A percentile compares a stretch with the other conserved stretches of the same genome.
phyloP scores from a whole-genome alignment of 768 basidiomycete genomes.

The Rhizopogon salebrosus region DNA sequence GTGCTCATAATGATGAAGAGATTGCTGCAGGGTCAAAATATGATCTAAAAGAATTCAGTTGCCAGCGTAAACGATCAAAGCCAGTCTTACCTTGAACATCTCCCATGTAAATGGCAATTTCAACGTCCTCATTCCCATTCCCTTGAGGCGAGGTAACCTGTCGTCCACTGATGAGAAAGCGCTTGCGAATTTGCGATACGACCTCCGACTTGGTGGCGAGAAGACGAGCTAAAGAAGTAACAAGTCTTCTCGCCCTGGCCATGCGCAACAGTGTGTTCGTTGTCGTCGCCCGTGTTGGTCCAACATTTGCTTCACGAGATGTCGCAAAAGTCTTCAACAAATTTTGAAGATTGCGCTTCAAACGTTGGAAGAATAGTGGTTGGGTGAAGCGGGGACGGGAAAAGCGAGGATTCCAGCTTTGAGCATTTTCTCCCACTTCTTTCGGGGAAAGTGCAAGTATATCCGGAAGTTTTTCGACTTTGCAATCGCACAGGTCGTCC shows the following conservation, averaged over 20 bases:
- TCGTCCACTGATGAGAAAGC: slow-evolving; percentile 36
- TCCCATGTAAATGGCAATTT: slow-evolving; percentile 83
- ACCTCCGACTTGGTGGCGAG: slow-evolving; percentile 82
- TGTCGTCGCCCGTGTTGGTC: slow-evolving; percentile 33
- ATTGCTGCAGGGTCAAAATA: slow-evolving; percentile 80
- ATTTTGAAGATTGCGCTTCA: slow-evolving; percentile 27
- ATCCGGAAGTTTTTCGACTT: slow-evolving; percentile 1
- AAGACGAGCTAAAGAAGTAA: slow-evolving; percentile 72
- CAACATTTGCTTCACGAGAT: slow-evolving; percentile 4
- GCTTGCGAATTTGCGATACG: slow-evolving; percentile 71
- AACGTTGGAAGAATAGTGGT: slow-evolving; percentile 30
- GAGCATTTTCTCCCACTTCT: not conserved
- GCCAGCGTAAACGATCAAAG: not conserved
- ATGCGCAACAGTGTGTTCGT: slow-evolving; percentile 64
- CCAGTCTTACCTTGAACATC: slow-evolving; percentile 76
- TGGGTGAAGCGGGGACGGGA: slow-evolving; percentile 16
- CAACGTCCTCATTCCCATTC: slow-evolving; percentile 49
- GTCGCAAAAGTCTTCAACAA: not conserved
- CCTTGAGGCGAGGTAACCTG: slow-evolving; percentile 28
- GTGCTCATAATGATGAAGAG: slow-evolving; percentile 81
- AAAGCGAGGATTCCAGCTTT: slow-evolving; percentile 10
- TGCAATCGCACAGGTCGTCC: not conserved
- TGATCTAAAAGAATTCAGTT: slow-evolving; percentile 54
- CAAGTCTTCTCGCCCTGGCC: slow-evolving; percentile 70
- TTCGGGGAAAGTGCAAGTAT: not conserved